Percentiles rank a stretch among this genome's conserved stretches.
These are phyloP conservation scores for Orbilia ellipsospora DNA, from an alignment of 2,329 filamentous ascomycete genomes.

Conservation along the genomic window DNA sequence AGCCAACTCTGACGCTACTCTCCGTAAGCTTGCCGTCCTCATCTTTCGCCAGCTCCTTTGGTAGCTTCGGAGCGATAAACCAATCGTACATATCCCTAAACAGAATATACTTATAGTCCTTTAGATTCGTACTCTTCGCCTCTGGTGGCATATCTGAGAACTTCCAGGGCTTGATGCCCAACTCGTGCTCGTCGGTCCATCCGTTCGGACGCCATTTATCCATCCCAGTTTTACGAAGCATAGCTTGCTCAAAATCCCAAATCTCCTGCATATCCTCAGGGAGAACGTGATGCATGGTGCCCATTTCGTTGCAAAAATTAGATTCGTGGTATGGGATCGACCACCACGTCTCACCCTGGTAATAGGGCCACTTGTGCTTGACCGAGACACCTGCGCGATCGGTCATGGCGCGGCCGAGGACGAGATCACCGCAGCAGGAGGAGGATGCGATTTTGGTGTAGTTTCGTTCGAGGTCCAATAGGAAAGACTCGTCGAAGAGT, in stretches of 20 bases:
- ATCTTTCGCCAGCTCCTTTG: slow-evolving; percentile 22
- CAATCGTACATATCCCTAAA: slow-evolving; percentile 53
- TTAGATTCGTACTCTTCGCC: slow-evolving; percentile 30
- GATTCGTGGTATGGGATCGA: slow-evolving; percentile 53
- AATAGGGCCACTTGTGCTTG: slow-evolving; percentile 52
- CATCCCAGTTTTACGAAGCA: slow-evolving; percentile 39
- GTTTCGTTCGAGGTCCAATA: slow-evolving; percentile 48
- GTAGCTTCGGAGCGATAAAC: slow-evolving; percentile 38
- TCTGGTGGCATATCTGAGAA: slow-evolving; percentile 41
- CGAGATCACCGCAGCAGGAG: slow-evolving; percentile 49
- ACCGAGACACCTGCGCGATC: slow-evolving; percentile 42
- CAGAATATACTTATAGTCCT: slow-evolving; percentile 44
- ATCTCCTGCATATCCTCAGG: slow-evolving; percentile 52
- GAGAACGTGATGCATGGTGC: slow-evolving; percentile 47
- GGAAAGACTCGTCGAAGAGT: slow-evolving; percentile 42
- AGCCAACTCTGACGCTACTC: slow-evolving; percentile 31
- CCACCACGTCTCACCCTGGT: slow-evolving; percentile 54
- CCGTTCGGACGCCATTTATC: slow-evolving; percentile 49
- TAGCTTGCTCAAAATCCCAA: slow-evolving; percentile 52
- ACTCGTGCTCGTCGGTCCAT: slow-evolving; percentile 35
- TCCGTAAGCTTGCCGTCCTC: slow-evolving; percentile 14
- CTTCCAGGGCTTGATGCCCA: slow-evolving; percentile 34
- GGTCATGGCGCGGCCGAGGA: slow-evolving; percentile 47
- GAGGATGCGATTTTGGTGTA: slow-evolving; percentile 45
- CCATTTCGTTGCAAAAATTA: slow-evolving; percentile 48